These are phyloP conservation scores for Clonostachys solani DNA, from an alignment of 2,329 filamentous ascomycete genomes.

Conservation along the genomic window DNA sequence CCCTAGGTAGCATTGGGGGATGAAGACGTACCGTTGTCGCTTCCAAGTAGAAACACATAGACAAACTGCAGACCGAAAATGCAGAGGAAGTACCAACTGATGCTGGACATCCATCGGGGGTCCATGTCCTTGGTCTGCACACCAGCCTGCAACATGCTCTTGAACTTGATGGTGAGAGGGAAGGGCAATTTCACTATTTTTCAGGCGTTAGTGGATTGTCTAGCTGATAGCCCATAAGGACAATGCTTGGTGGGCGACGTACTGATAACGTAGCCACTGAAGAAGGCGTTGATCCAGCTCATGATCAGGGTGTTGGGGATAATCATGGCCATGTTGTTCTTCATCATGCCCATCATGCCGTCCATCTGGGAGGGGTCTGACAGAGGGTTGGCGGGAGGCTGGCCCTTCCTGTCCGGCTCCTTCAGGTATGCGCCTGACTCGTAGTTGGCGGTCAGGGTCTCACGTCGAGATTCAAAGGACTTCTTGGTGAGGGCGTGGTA, in stretches of 20 bases:
- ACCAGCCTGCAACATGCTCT: constrained; percentile 97
- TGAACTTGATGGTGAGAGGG: constrained; percentile 97
- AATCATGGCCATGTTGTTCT: constrained; percentile 99
- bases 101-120: constrained; percentile 95
- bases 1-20: constrained; percentile 6
- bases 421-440: constrained; percentile 87
- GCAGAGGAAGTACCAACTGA: constrained; percentile 98
- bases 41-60: constrained; percentile 94
- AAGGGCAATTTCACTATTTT: constrained; percentile 86
- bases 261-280: constrained; percentile 97
- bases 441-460: constrained; percentile 74
- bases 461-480: constrained; percentile 77
- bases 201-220: no score
- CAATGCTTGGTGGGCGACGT: constrained; percentile 12
- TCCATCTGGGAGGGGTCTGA: constrained; percentile 96
- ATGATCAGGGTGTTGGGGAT: constrained; percentile 98
- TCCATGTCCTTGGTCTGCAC: constrained; percentile 95
- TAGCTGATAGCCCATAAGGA: constrained; percentile 10
- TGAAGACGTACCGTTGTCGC: constrained; percentile 73
- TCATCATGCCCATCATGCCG: constrained; percentile 99
- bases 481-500: constrained; percentile 72
- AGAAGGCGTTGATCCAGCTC: constrained; percentile 99
- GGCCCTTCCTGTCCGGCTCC: constrained; percentile 78
- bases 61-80: constrained; percentile 95
- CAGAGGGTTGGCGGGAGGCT: constrained; percentile 90